Conservation (phyloP, 768 basidiomycete species). For the Pholiota conissans region DNA sequence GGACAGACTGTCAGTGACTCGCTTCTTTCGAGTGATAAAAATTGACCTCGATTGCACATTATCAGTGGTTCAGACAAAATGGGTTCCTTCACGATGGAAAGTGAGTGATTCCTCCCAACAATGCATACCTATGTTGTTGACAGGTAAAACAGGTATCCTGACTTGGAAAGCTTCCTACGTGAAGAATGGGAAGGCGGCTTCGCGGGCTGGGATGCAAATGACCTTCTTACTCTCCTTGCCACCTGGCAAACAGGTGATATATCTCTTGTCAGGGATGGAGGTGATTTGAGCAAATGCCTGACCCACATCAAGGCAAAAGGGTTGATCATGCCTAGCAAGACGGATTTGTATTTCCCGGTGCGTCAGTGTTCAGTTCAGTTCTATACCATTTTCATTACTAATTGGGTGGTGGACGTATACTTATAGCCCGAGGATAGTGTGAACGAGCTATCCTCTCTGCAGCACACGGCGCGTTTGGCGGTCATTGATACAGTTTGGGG, state of each 20-base stretch:
- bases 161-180: constrained; percentile 49
- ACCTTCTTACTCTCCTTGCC: constrained; percentile 45
- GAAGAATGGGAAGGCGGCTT: constrained; percentile 50
- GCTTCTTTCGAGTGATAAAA: neutral
- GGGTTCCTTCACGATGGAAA: constrained; percentile 40
- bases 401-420: neutral
- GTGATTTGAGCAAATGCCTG: constrained; percentile 41
- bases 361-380: constrained; percentile 2
- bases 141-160: constrained; percentile 35
- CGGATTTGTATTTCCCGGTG: constrained; percentile 59
- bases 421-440: constrained; percentile 57
- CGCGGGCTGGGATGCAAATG: constrained; percentile 56
- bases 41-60: neutral
- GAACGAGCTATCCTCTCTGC: constrained; percentile 43
- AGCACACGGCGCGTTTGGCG: constrained; percentile 41
- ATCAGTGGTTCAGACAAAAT: constrained; percentile 56
- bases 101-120: constrained; percentile 20
- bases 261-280: constrained; percentile 41
- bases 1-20: constrained; percentile 44
- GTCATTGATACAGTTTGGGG: constrained; percentile 62
- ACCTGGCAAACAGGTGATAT: constrained; percentile 55
- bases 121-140: neutral
- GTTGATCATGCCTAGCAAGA: constrained; percentile 59
- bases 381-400: neutral
- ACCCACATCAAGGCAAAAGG: constrained; percentile 48